Evolutionary conservation across 2,329 filamentous ascomycete species (phyloP).

Genomic region (Lomentospora prolificans): DNA sequence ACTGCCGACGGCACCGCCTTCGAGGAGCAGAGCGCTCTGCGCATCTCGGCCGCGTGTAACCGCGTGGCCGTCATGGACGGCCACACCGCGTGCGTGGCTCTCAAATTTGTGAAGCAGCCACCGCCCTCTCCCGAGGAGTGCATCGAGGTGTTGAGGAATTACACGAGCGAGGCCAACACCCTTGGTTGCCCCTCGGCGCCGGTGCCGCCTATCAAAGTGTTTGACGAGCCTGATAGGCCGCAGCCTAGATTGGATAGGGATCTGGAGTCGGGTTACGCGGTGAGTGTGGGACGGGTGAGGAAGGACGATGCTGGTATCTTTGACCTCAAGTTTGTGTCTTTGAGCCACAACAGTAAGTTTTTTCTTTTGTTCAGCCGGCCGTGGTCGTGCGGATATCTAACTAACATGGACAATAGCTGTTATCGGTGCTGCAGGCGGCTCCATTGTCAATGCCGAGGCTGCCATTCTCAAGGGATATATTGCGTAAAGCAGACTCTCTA

Average conservation of each 20-base stretch:
- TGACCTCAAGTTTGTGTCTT: constrained; percentile 86
- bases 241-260: constrained; percentile 88
- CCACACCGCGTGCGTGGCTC: constrained; percentile 87
- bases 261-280: constrained; percentile 74
- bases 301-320: constrained; percentile 84
- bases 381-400: no score
- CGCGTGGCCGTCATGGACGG: constrained; percentile 92
- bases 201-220: constrained; percentile 68
- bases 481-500: neutral
- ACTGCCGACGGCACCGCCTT: constrained; percentile 65
- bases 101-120: constrained; percentile 69
- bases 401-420: constrained; percentile 63
- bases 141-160: constrained; percentile 67
- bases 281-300: constrained; percentile 79
- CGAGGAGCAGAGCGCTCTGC: constrained; percentile 61
- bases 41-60: constrained; percentile 81
- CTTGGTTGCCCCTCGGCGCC: constrained; percentile 86
- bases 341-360: constrained; percentile 66
- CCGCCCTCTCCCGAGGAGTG: constrained; percentile 67
- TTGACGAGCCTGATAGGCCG: constrained; percentile 81
- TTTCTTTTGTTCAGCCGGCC: no score
- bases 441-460: constrained; percentile 88
- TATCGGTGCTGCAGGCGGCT: constrained; percentile 91
- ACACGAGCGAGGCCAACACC: constrained; percentile 70
- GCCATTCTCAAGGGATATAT: constrained; percentile 76